A percentile compares a stretch with the other conserved stretches of the same genome.
phyloP scores from a whole-genome alignment of 2,329 filamentous ascomycete genomes.

The Calonectria montana region DNA sequence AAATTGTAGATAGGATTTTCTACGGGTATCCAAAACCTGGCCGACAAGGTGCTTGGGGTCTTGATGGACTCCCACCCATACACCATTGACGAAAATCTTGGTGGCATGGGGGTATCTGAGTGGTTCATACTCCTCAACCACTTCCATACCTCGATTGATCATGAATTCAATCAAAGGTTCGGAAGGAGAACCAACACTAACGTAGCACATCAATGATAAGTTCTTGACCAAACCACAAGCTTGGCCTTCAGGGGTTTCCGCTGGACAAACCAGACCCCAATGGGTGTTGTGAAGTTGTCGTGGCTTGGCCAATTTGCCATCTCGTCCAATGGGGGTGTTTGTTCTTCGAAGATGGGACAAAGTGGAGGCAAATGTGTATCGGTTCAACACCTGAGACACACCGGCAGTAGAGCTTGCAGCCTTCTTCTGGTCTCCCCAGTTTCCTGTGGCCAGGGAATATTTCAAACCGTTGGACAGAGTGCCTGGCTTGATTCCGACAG shows the following conservation, averaged over 20 bases:
- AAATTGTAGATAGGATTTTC: conserved; percentile 85
- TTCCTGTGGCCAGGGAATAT: conserved; percentile 96
- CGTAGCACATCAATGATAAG: conserved; percentile 96
- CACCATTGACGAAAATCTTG: conserved; percentile 98
- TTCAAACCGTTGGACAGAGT: conserved; percentile 95
- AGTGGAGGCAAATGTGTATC: conserved; percentile 97
- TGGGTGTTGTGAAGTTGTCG: conserved; percentile 98
- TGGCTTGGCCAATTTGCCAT: conserved; percentile 98
- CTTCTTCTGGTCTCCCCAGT: conserved; percentile 99
- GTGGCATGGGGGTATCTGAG: conserved; percentile 89
- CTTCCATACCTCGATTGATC: conserved; percentile 95
- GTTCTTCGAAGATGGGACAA: conserved; percentile 96
- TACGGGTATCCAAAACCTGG: conserved; percentile 80
- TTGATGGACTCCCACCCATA: conserved; percentile 96
- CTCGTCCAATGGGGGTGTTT: conserved; percentile 96
- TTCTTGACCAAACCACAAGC: conserved; percentile 99
- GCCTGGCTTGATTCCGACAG: conserved; percentile 88
- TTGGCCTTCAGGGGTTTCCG: conserved; percentile 97
- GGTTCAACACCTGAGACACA: conserved; percentile 97
- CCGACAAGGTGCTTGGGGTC: conserved; percentile 88
- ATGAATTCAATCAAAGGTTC: conserved; percentile 95
- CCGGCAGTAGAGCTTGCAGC: conserved; percentile 93
- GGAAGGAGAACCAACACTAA: conserved; percentile 92
- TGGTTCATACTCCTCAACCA: conserved; percentile 94
- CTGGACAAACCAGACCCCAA: conserved; percentile 97